Evolutionary conservation across 1,284 basidiomycete genomes (phyloP), one percentile per base, ranked within the genome.

Genomic region (Malassezia furfur): DNA sequence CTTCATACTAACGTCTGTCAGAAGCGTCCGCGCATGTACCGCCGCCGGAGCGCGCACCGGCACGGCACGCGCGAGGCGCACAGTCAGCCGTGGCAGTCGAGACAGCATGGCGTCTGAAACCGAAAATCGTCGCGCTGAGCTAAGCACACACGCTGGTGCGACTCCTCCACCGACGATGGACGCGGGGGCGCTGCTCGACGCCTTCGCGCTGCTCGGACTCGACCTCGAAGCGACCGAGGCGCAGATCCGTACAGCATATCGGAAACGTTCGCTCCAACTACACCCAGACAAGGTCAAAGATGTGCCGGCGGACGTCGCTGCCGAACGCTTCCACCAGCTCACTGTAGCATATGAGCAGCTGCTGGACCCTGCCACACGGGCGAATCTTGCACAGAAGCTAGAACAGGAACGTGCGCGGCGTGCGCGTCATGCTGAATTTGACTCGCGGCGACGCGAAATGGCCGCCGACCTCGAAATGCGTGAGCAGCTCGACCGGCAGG

Each of bases 291-390:
- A 71, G 54, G 66, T 57, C 17, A 64, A 62, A 37, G 63, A 74
- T 61, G 63, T 70, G 12, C 60, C 64, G 21, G 64, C 70, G 5
- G 60, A 59, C 9, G 45, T 65, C 41, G 67, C 76, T 80, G 87
- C 86, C 3, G 80, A 83, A 52, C 87, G 87, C 72, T 94, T 94
- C 73, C 87, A 91, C 72, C 83, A 86, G 59, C 82, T 96, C 52
- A 88, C 86, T 49, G 81, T 86, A 54, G 85, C 90, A 0, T 86
- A 88, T 62, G 86, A 89, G 64, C 81, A 91, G 17, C 80, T 96
- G 3, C 83, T 87, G 55, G 87, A 93, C 66, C 86, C 86, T 0
- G 78, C 85, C 7, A 84, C 87, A 48, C 83, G 89, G 21, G 80
- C 87, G n/a, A 86, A 84, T 3, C 78, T 91, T 37, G 87, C 91